Evolutionary conservation across 495 filamentous ascomycete species (phyloP).

Genomic region (Penicillium daleae): DNA sequence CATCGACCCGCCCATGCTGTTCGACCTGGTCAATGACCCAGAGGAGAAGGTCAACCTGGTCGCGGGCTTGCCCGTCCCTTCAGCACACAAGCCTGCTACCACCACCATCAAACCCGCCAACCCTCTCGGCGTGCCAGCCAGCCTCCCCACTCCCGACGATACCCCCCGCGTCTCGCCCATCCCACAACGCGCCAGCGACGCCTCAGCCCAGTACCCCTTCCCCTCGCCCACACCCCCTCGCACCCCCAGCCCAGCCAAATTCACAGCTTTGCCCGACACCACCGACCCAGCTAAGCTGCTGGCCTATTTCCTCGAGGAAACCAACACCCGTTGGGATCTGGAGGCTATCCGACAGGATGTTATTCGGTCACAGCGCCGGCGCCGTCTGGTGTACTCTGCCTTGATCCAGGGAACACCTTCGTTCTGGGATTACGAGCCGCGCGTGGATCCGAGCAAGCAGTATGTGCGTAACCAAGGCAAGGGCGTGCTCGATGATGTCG

Average conservation of each 20-base stretch:
- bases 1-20: slow-evolving; percentile 79
- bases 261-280: slow-evolving; percentile 38
- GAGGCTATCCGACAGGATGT: slow-evolving; percentile 70
- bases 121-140: slow-evolving; percentile 19
- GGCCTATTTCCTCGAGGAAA: slow-evolving; percentile 67
- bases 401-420: slow-evolving; percentile 69
- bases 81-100: slow-evolving; percentile 11
- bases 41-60: slow-evolving; percentile 74
- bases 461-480: slow-evolving; percentile 58
- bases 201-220: slow-evolving; percentile 40
- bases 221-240: slow-evolving; percentile 41
- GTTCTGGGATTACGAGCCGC: slow-evolving; percentile 79
- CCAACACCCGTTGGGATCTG: slow-evolving; percentile 72
- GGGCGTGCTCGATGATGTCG: slow-evolving; percentile 50
- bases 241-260: slow-evolving; percentile 43
- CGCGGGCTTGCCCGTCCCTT: slow-evolving; percentile 36
- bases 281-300: slow-evolving; percentile 50
- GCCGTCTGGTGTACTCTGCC: slow-evolving; percentile 74
- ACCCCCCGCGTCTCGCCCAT: slow-evolving; percentile 39
- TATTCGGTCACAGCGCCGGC: slow-evolving; percentile 68
- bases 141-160: slow-evolving; percentile 46
- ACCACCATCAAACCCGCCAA: slow-evolving; percentile 20
- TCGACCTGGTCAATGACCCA: slow-evolving; percentile 72
- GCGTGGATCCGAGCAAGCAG: slow-evolving; percentile 71
- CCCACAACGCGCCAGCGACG: slow-evolving; percentile 35